Conservation (phyloP, 108 stramenopile genomes). For the Skeletonema menzelii region DNA sequence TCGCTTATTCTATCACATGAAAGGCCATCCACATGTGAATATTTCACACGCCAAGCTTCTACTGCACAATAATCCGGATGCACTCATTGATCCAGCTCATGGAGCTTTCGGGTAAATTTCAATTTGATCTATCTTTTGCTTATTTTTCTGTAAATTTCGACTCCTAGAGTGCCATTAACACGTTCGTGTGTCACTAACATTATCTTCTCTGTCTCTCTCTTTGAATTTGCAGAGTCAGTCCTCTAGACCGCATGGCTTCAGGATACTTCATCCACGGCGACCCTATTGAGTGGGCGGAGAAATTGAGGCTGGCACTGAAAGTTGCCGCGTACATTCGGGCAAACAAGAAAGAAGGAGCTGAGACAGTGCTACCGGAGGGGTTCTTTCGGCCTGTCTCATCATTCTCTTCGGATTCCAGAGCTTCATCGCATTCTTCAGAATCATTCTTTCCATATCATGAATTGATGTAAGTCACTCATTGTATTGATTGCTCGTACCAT, state of each 20-base stretch:
- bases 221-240: no score
- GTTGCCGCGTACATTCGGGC: constrained; percentile 25
- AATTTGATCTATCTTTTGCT: no score
- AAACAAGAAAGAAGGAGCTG: constrained; percentile 15
- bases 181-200: no score
- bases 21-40: not conserved
- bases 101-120: constrained; percentile 49
- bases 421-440: constrained; percentile 11
- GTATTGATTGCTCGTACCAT: no score
- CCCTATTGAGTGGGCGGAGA: constrained; percentile 42
- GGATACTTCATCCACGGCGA: constrained; percentile 53
- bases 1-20: not conserved
- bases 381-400: constrained; percentile 21
- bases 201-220: no score
- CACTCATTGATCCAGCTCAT: constrained; percentile 39
- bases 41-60: constrained; percentile 37
- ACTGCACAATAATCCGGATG: constrained; percentile 31
- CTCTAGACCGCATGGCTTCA: constrained; percentile 49
- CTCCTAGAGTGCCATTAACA: no score
- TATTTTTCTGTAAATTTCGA: no score
- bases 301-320: constrained; percentile 42
- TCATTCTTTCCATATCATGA: constrained; percentile 53
- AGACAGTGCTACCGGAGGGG: not conserved
- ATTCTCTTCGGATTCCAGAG: constrained; percentile 13
- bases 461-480: constrained; percentile 10